A percentile compares a stretch with the other conserved stretches of the same genome.
phyloP scores from a whole-genome alignment of 768 basidiomycete genomes.

The Lyophyllum decastes region DNA sequence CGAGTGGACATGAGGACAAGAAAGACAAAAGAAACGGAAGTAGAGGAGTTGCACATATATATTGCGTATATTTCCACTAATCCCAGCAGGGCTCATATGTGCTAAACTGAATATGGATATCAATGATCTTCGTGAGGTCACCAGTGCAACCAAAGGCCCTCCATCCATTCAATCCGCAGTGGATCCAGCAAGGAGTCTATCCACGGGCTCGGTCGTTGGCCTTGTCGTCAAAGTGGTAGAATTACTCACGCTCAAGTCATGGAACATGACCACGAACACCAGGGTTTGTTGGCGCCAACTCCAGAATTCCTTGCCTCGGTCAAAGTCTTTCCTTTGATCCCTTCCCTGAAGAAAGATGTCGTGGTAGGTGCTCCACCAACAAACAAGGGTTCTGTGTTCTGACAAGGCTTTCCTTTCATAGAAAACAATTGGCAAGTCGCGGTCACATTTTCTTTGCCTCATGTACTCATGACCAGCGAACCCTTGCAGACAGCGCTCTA shows the following conservation, averaged over 20 bases:
- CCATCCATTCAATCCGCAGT: background rate
- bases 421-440: constrained; percentile 45
- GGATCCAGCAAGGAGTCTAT: background rate
- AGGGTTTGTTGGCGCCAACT: constrained; percentile 51
- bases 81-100: background rate
- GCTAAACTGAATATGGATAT: background rate
- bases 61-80: background rate
- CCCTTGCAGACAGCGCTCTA: constrained; percentile 60
- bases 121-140: background rate
- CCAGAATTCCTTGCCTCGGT: constrained; percentile 60
- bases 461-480: constrained; percentile 16
- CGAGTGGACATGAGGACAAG: constrained; percentile 14
- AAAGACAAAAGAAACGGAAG: constrained; percentile 19
- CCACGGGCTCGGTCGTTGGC: background rate
- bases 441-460: constrained; percentile 8
- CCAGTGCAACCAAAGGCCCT: background rate
- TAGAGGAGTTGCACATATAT: background rate
- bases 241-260: background rate
- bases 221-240: background rate
- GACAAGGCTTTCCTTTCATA: constrained; percentile 27
- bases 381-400: constrained; percentile 8
- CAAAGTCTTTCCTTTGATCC: constrained; percentile 82
- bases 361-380: constrained; percentile 45
- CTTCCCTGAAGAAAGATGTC: constrained; percentile 68
- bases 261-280: constrained; percentile 47